These are phyloP conservation scores for Microsporum canis DNA, from an alignment of 2,329 filamentous ascomycete genomes.

Conservation along the genomic window DNA sequence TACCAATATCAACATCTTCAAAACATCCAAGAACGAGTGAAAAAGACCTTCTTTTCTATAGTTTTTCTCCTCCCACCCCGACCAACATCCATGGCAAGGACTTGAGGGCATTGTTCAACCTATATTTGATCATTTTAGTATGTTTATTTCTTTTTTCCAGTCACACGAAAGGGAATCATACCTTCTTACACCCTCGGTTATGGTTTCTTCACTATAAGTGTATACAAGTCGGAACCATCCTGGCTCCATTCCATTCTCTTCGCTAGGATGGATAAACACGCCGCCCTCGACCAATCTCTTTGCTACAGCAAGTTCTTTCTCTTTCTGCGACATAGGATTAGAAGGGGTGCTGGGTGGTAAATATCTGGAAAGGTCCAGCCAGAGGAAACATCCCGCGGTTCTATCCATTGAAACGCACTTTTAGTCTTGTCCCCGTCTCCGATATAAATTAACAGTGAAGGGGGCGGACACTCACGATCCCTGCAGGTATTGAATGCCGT, in stretches of 20 bases:
- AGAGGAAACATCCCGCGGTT: slow-evolving; percentile 50
- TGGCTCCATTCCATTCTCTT: slow-evolving; percentile 34
- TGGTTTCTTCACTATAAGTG: slow-evolving; percentile 24
- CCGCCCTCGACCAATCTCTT: slow-evolving; percentile 36
- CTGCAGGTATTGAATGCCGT: slow-evolving; percentile 29
- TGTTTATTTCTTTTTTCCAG: not conserved
- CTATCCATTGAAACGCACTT: slow-evolving; percentile 10
- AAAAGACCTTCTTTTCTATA: not conserved
- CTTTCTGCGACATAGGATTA: slow-evolving; percentile 19
- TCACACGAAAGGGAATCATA: slow-evolving; percentile 5
- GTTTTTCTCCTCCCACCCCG: not conserved
- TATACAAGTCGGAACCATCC: slow-evolving; percentile 48
- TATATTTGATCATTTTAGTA: not conserved
- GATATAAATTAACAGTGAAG: not conserved
- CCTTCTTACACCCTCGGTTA: slow-evolving; percentile 29
- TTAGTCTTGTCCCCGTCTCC: not conserved
- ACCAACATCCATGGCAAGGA: not conserved
- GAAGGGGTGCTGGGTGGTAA: slow-evolving; percentile 22
- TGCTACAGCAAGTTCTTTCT: slow-evolving; percentile 36
- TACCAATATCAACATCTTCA: not conserved
- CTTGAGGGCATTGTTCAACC: not conserved
- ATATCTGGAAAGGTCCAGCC: slow-evolving; percentile 40
- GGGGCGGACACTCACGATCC: slow-evolving; percentile 20
- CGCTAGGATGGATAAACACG: slow-evolving; percentile 41
- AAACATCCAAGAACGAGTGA: not conserved